Evolutionary conservation across 2,329 filamentous ascomycete genomes (phyloP).

Genomic region (Myriosclerotinia curreyana): DNA sequence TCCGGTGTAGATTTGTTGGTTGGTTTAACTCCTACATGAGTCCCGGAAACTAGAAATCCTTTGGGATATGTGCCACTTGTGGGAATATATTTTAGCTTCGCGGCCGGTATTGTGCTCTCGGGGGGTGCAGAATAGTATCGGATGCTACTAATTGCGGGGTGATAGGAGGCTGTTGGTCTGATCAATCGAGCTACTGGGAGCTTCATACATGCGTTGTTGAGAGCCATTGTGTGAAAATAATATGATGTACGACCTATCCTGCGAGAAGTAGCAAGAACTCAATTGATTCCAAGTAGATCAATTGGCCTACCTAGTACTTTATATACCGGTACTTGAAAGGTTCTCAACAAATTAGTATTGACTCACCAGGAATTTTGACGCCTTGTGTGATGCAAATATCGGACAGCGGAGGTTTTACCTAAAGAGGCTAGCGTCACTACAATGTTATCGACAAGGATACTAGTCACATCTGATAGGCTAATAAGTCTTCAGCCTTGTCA

Average conservation of each 20-base stretch:
- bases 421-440: not conserved
- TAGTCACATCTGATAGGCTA: not conserved
- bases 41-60: conserved; percentile 83
- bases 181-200: conserved; percentile 31
- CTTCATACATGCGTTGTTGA: conserved; percentile 31
- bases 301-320: conserved; percentile 8
- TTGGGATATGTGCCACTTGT: conserved; percentile 81
- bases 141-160: conserved; percentile 21
- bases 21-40: conserved; percentile 90
- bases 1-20: conserved; percentile 90
- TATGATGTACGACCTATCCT: not conserved
- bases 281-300: conserved; percentile 3
- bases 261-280: not conserved
- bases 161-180: conserved; percentile 31
- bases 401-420: conserved; percentile 10
- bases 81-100: conserved; percentile 90
- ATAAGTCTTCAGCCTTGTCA: conserved; percentile 9
- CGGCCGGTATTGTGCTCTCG: conserved; percentile 61
- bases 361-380: conserved; percentile 18
- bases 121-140: conserved; percentile 59
- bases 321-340: conserved; percentile 1
- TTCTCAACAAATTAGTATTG: conserved; percentile 12
- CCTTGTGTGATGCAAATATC: conserved; percentile 15
- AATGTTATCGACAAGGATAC: not conserved
- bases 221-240: conserved; percentile 32